Base-by-base conservation (phyloP, 2,329 filamentous ascomycete species). In the Lithohypha guttulata region DNA sequence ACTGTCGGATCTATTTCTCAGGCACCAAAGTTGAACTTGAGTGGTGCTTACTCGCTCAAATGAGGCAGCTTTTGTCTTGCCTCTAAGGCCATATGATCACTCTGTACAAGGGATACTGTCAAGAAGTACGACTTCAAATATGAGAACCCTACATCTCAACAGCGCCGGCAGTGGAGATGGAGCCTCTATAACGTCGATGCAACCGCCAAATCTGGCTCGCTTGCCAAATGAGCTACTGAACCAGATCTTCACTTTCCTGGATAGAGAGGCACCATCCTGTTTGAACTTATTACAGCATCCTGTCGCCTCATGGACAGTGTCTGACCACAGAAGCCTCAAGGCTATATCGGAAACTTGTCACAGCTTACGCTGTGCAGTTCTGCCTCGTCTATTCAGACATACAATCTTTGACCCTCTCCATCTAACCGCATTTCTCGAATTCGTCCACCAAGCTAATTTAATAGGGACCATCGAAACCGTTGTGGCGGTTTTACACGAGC, bases 181-280 rank as follows among this genome's bases (percentile, higher is more conserved):
- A n/a, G n/a, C n/a, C n/a, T n/a, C n/a, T n/a, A n/a, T n/a, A n/a
- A n/a, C n/a, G n/a, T n/a, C n/a, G n/a, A n/a, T n/a, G n/a, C n/a
- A n/a, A n/a, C n/a, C n/a, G n/a, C 42, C 42, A 37, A 21, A 30
- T 11, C 36, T 51, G 9, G 42, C 50, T 29, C 41, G 36, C 6
- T 64, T 82, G 14, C 79, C 77, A 2, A 73, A 71, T 45, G 79
- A 83, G 59, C 59, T 82, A 31, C 58, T 79, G 15, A 55, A 68
- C 37, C 63, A 71, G 2, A 69, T 81, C 47, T 64, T 81, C 49
- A 59, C 56, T n/a, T 68, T 67, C 50, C 61, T 81, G 32, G 66
- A 71, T 48, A 51, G 51, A 0, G 53, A 62, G 2, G 64, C 71
- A 7, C 68, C 70, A 9, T 74, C 75, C 0, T 56, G 64, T 29